A percentile compares a stretch with the other conserved stretches of the same genome.
Evolutionary conservation across 352 stramenopile genomes (phyloP).

Genomic region (Pythium guiyangense): DNA sequence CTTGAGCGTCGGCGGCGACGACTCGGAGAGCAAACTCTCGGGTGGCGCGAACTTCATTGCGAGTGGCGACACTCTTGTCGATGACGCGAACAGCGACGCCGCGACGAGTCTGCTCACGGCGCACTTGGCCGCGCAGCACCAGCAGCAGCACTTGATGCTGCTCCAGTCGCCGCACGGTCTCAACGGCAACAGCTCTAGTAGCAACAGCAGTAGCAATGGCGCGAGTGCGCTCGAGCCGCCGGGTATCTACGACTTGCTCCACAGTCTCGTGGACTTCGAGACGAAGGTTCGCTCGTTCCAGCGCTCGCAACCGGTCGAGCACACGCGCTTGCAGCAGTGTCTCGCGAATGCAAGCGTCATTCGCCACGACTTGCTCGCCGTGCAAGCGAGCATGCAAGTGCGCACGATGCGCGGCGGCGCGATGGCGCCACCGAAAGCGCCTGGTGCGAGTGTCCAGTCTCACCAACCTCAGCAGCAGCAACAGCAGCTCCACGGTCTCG

Average conservation of each 20-base stretch:
- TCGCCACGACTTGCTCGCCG: conserved; percentile 13
- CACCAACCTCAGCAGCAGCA: too few species aligned
- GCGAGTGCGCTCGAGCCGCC: not conserved
- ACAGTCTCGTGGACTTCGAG: conserved; percentile 8
- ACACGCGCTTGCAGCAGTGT: conserved; percentile 10
- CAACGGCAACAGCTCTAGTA: not conserved
- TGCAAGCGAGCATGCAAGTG: conserved; percentile 14
- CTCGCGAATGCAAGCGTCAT: conserved; percentile 13
- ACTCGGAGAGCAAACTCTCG: not conserved
- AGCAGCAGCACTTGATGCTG: not conserved
- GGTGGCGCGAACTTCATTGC: not conserved
- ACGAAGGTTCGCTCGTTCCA: conserved; percentile 7
- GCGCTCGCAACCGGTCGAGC: conserved; percentile 3
- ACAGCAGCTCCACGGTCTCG: not conserved
- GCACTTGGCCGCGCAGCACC: not conserved
- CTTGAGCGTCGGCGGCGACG: conserved; percentile 10
- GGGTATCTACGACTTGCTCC: conserved; percentile 5
- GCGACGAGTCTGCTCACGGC: not conserved
- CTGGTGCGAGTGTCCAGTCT: too few species aligned
- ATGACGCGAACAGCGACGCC: not conserved
- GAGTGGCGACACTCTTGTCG: too few species aligned
- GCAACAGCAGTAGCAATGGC: too few species aligned
- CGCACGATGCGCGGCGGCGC: conserved; percentile 9
- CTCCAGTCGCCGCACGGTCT: not conserved
- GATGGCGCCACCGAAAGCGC: not conserved